Evolutionary conservation across 176 grass and related monocot genomes (phyloP).

Genomic region (Echinochloa phyllopogon): DNA sequence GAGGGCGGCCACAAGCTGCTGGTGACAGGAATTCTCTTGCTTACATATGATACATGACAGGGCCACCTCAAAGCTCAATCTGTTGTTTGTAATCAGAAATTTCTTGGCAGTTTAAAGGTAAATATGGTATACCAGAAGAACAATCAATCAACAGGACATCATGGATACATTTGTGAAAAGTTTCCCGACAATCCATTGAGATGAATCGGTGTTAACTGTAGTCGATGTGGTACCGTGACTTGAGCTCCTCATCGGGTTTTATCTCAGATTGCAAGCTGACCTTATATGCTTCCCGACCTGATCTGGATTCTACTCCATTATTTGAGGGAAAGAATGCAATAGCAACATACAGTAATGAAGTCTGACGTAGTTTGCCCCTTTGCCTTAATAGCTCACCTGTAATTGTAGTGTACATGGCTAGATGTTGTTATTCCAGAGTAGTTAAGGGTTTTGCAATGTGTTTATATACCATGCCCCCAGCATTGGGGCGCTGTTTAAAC

Average conservation of each 20-base stretch:
- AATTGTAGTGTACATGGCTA: conserved; percentile 65
- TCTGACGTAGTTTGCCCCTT: neutral
- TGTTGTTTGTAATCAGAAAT: conserved; percentile 47
- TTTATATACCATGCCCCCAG: conserved; percentile 29
- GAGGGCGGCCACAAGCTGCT: conserved; percentile 90
- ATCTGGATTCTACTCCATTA: neutral
- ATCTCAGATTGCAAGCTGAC: neutral
- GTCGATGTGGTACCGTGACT: conserved; percentile 5
- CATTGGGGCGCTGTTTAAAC: conserved; percentile 19
- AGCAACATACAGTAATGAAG: neutral
- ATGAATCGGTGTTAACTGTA: conserved; percentile 36
- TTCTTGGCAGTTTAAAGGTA: conserved; percentile 50
- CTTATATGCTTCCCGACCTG: conserved; percentile 20
- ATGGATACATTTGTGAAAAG: conserved; percentile 29
- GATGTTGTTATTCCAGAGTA: conserved; percentile 34
- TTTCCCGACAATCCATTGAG: neutral
- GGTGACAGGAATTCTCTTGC: conserved; percentile 95
- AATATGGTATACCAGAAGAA: conserved; percentile 57
- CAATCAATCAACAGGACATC: conserved; percentile 41
- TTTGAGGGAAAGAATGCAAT: neutral
- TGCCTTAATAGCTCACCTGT: conserved; percentile 37
- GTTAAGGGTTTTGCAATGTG: conserved; percentile 30
- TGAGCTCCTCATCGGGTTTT: neutral
- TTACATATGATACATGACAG: conserved; percentile 69
- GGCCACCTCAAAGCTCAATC: conserved; percentile 29